These are phyloP conservation scores for Leucocoprinus birnbaumii DNA, from an alignment of 768 basidiomycete species.

Conservation along the genomic window DNA sequence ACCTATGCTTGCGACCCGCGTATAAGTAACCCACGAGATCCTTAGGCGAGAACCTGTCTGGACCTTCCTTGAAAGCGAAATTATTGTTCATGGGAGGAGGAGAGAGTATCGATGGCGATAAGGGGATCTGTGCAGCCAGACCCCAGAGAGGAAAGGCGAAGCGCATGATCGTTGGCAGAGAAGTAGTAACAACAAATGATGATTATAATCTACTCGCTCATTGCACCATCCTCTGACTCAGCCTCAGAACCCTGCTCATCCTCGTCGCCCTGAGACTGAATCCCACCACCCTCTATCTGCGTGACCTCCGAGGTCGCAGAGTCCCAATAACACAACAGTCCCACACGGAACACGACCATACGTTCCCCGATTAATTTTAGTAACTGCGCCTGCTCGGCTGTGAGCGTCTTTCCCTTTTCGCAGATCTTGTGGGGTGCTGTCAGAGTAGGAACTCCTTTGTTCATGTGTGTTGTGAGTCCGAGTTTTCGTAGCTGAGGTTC, in stretches of 20 bases:
- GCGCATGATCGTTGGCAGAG: slow-evolving; percentile 31
- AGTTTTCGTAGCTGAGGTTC: slow-evolving; percentile 94
- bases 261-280: slow-evolving; percentile 28
- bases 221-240: slow-evolving; percentile 32
- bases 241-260: slow-evolving; percentile 44
- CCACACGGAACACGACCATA: slow-evolving; percentile 82
- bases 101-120: slow-evolving; percentile 27
- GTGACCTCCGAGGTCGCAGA: slow-evolving; percentile 62
- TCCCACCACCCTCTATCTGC: slow-evolving; percentile 46
- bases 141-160: slow-evolving; percentile 52
- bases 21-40: slow-evolving; percentile 51
- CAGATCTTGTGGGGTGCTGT: slow-evolving; percentile 81
- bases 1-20: not conserved
- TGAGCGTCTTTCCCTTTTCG: slow-evolving; percentile 74
- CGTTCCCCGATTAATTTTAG: slow-evolving; percentile 88
- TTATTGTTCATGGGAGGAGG: slow-evolving; percentile 21
- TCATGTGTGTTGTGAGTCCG: slow-evolving; percentile 81
- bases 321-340: slow-evolving; percentile 72
- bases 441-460: slow-evolving; percentile 85
- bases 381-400: slow-evolving; percentile 86
- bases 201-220: slow-evolving; percentile 19
- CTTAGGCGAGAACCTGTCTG: slow-evolving; percentile 65
- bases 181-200: not conserved
- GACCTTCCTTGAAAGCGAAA: slow-evolving; percentile 58
- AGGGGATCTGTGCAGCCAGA: slow-evolving; percentile 51